Conservation (phyloP, 257 asterid species). For the Nicotiana otophora region DNA sequence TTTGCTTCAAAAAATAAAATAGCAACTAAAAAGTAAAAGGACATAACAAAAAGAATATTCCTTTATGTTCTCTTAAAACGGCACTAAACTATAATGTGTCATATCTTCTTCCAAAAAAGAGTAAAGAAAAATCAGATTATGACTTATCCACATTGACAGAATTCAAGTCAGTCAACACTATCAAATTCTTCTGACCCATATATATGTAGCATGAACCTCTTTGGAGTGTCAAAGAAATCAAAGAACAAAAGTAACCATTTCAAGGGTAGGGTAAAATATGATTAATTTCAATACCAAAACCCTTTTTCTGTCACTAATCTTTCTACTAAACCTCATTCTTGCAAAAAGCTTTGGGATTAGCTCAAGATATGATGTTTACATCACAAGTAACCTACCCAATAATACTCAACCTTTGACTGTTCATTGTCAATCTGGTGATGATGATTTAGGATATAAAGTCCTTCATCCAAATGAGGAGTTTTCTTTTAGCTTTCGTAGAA, state of each 20-base stretch:
- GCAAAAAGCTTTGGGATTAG: neutral
- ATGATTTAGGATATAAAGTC: neutral
- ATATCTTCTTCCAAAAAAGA: neutral
- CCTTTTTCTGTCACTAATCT: neutral
- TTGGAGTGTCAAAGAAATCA: neutral
- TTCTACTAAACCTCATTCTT: neutral
- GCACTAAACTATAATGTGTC: neutral
- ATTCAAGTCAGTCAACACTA: neutral
- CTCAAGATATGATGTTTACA: slow-evolving; percentile 1
- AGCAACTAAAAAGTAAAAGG: neutral
- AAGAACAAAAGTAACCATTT: neutral
- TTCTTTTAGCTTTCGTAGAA: neutral
- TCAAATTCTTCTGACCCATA: neutral
- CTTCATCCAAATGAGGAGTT: neutral
- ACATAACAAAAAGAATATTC: neutral
- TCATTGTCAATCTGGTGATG: slow-evolving; percentile 1
- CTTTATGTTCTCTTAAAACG: neutral
- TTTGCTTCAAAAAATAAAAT: neutral
- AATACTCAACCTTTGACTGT: neutral
- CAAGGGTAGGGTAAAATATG: neutral
- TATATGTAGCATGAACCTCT: neutral
- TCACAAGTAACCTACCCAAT: neutral
- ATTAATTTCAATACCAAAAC: neutral
- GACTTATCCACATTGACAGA: neutral
- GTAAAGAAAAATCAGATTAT: neutral